These are phyloP conservation scores for Neurospora sp. DNA, from an alignment of 495 filamentous ascomycete species.

Conservation along the genomic window DNA sequence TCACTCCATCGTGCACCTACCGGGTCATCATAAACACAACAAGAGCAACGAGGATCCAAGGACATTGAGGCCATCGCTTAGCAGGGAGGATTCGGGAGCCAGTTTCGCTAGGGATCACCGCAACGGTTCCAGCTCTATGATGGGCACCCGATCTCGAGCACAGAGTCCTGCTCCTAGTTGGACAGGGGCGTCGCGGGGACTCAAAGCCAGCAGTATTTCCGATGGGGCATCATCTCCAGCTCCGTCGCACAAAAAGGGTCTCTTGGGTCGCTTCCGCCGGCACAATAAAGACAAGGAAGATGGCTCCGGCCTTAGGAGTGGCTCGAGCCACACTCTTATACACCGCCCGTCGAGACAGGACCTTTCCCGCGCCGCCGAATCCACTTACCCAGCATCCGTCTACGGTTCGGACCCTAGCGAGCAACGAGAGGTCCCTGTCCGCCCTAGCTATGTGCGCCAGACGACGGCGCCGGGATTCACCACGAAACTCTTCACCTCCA, in stretches of 20 bases:
- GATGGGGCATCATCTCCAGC: slow-evolving; percentile 53
- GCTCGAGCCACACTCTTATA: slow-evolving; percentile 20
- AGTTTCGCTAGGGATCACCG: slow-evolving; percentile 38
- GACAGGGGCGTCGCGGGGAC: slow-evolving; percentile 41
- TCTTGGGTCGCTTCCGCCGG: slow-evolving; percentile 54
- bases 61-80: slow-evolving; percentile 50
- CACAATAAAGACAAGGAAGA: slow-evolving; percentile 53
- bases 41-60: slow-evolving; percentile 65
- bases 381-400: slow-evolving; percentile 35
- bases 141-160: slow-evolving; percentile 42
- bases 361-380: slow-evolving; percentile 33
- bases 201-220: slow-evolving; percentile 30
- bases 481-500: slow-evolving; percentile 44
- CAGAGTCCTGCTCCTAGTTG: slow-evolving; percentile 69
- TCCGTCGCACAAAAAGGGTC: slow-evolving; percentile 48
- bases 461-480: slow-evolving; percentile 39
- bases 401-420: slow-evolving; percentile 24
- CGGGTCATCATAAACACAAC: slow-evolving; percentile 62
- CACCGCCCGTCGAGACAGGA: slow-evolving; percentile 40
- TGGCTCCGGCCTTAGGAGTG: slow-evolving; percentile 38
- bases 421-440: slow-evolving; percentile 25
- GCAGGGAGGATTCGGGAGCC: slow-evolving; percentile 57
- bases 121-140: slow-evolving; percentile 30
- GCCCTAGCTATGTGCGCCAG: slow-evolving; percentile 36
- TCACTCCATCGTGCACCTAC: slow-evolving; percentile 45